Conservation (phyloP, 2,329 filamentous ascomycete genomes). For the Alternaria burnsii region DNA sequence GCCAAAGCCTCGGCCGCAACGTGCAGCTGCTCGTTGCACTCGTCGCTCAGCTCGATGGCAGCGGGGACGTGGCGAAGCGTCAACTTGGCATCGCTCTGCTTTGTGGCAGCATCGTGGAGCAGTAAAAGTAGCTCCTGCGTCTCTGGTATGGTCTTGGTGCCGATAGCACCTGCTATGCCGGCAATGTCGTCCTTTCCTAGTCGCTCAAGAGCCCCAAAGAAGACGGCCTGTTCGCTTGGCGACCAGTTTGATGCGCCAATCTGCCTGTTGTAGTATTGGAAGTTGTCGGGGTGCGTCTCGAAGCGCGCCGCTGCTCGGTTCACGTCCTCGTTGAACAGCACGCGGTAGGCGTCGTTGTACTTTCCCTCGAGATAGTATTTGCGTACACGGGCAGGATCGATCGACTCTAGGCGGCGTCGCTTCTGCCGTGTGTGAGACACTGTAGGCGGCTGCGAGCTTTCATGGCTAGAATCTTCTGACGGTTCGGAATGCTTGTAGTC, state of each 20-base stretch:
- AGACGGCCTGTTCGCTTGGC: constrained; percentile 70
- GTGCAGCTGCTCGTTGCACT: constrained; percentile 73
- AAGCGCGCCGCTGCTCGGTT: constrained; percentile 28
- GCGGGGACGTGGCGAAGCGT: constrained; percentile 69
- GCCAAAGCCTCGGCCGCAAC: constrained; percentile 72
- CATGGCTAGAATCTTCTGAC: constrained; percentile 7
- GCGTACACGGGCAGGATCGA: constrained; percentile 22
- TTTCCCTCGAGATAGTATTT: constrained; percentile 46
- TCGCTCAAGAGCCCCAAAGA: constrained; percentile 72
- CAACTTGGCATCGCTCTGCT: constrained; percentile 46
- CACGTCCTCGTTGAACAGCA: constrained; percentile 46
- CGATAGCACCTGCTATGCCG: constrained; percentile 69
- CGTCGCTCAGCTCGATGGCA: constrained; percentile 74
- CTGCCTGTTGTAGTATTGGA: constrained; percentile 58
- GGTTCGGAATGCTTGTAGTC: constrained; percentile 11
- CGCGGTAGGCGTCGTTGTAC: constrained; percentile 57
- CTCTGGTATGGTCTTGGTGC: constrained; percentile 77
- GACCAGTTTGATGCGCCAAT: constrained; percentile 78
- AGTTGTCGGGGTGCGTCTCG: constrained; percentile 4
- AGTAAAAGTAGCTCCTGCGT: constrained; percentile 73
- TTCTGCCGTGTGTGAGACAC: constrained; percentile 32
- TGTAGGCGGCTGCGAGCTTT: constrained; percentile 3
- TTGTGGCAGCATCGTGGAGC: constrained; percentile 62
- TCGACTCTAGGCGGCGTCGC: constrained; percentile 33
- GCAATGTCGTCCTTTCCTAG: constrained; percentile 70